Base-by-base conservation (phyloP, 371 early-diverging fungal genomes). In the Choanephora cucurbitarum region DNA sequence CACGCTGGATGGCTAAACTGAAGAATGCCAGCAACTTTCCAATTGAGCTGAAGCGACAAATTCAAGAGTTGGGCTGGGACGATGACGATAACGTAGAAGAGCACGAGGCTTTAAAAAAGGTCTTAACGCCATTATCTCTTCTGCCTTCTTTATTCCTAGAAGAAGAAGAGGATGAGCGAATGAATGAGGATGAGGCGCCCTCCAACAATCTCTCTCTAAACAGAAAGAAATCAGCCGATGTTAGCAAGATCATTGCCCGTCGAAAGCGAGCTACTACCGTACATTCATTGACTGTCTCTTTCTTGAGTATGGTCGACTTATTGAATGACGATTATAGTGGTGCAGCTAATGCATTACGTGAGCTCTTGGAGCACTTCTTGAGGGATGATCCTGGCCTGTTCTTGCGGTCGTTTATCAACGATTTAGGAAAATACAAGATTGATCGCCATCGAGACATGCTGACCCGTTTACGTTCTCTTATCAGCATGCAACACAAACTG, bases 41-140 rank as follows among this genome's bases (percentile, higher is more conserved):
- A 1, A 68, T 77, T 18, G 88, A 85, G 51, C 70, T 87, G 13
- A 80, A 83, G 19, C 70, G 71, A 15, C 84, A 77, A 23, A 83
- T 87, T 21, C 82, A 83, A 53, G 82, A 80, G 31, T 58, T 86
- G 0, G 82, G 84, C 0, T 87, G 86, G 85, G 83, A 81, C 17
- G 82, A 82, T 23, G 80, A 81, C 40, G 83, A 80, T 32, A 66
- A 80, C 44, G 72, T 70, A 0, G 77, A 76, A 49, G 82, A 84
- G 21, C 73, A 81, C 28, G 81, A 81, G 24, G 70, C 74, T 0
- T 31, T 80, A 14, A 69, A 75, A 32, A 79, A 80, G 19, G 77
- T 70, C 2, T 60, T 84, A 49, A 82, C 80, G 1, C 80, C 82
- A 0, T 47, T 85, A 4, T 69, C 77, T 10, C 55, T 86, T 3